Conservation (phyloP, 176 grass and related monocot genomes). For the Dactylis glomerata region DNA sequence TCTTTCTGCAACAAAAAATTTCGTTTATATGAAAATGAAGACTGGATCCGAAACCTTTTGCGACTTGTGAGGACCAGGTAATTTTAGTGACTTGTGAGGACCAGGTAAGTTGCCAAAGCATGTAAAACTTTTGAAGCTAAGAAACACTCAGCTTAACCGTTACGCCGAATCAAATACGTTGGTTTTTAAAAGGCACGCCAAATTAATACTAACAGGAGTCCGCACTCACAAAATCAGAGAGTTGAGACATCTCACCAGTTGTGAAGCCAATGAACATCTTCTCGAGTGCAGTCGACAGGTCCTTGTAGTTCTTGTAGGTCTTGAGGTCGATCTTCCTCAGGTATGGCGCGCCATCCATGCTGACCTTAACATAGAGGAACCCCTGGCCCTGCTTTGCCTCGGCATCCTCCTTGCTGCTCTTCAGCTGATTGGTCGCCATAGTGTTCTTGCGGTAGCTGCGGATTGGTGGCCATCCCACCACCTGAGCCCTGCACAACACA, state of each 20-base stretch:
- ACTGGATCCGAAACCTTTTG: background rate
- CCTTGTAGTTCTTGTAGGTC: constrained; percentile 79
- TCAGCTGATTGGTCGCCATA: constrained; percentile 57
- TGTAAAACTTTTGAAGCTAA: background rate
- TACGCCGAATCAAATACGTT: background rate
- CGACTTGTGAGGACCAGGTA: background rate
- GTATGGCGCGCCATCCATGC: constrained; percentile 87
- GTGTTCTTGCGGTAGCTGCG: constrained; percentile 81
- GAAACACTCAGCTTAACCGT: background rate
- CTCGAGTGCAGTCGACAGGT: constrained; percentile 65
- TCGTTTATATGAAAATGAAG: background rate
- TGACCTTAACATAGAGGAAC: constrained; percentile 84
- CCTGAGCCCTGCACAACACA: constrained; percentile 62
- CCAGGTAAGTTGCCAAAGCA: background rate
- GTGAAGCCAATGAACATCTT: constrained; percentile 88
- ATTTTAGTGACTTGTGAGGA: no score
- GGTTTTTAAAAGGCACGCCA: background rate
- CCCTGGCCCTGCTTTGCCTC: constrained; percentile 41
- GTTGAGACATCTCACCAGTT: constrained; percentile 50
- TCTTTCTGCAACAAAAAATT: background rate
- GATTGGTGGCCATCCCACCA: constrained; percentile 92
- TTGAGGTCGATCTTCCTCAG: constrained; percentile 84
- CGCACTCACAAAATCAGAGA: background rate
- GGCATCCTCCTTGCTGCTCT: constrained; percentile 57
- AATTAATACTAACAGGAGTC: background rate